Percentiles rank a stretch among this genome's conserved stretches.
Conservation (phyloP, 352 stramenopile genomes). For the Pilasporangium apinafurcum region DNA sequence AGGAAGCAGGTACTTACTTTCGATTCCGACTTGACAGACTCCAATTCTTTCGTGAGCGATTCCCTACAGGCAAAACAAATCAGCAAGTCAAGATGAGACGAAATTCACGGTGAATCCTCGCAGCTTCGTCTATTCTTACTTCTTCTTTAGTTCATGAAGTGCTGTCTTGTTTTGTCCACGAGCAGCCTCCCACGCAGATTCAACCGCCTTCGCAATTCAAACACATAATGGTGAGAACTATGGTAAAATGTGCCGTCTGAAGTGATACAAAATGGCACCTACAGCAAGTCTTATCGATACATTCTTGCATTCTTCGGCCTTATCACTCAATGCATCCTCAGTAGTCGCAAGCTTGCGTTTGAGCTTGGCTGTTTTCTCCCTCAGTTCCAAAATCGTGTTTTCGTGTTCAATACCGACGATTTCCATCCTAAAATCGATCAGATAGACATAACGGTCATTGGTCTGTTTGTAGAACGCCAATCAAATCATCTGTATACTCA, state of each 20-base stretch:
- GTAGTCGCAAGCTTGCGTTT: constrained; percentile 44
- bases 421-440: constrained; percentile 33
- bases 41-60: constrained; percentile 56
- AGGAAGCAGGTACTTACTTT: constrained; percentile 21
- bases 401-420: constrained; percentile 66
- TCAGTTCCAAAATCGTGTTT: constrained; percentile 66
- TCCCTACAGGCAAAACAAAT: constrained; percentile 16
- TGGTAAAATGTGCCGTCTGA: not conserved
- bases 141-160: constrained; percentile 78
- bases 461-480: too few species aligned
- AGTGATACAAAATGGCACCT: constrained; percentile 4
- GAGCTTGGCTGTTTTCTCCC: constrained; percentile 71
- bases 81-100: not conserved
- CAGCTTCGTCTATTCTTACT: constrained; percentile 11
- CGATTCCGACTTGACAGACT: constrained; percentile 57
- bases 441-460: too few species aligned
- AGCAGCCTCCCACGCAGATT: constrained; percentile 72
- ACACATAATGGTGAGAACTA: too few species aligned
- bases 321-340: constrained; percentile 42
- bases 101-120: not conserved
- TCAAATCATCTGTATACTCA: constrained; percentile 5
- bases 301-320: constrained; percentile 69
- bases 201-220: constrained; percentile 52
- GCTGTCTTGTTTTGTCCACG: constrained; percentile 75
- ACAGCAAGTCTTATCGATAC: constrained; percentile 53